Conservation (phyloP, 2,329 filamentous ascomycete genomes). For the Monosporascus sp. region DNA sequence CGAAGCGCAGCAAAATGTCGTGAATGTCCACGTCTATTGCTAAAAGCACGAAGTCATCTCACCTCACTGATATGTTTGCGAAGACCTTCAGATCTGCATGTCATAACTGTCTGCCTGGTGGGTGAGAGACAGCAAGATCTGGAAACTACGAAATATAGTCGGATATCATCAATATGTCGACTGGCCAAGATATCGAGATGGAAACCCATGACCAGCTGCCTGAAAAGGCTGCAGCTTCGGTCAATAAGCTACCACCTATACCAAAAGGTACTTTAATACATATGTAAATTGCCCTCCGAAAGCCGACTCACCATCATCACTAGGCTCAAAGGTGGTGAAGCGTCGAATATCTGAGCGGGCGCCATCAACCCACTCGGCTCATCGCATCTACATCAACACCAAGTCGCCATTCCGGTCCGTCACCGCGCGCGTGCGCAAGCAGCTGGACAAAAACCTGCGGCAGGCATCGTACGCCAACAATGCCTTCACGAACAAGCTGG, state of each 20-base stretch:
- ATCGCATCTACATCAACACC: slow-evolving; percentile 58
- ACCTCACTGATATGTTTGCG: slow-evolving; percentile 5
- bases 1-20: too few relatives aligned
- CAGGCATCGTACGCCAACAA: slow-evolving; percentile 23
- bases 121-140: slow-evolving; percentile 5
- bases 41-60: background rate
- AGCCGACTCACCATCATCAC: slow-evolving; percentile 7
- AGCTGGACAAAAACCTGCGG: slow-evolving; percentile 49
- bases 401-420: slow-evolving; percentile 63
- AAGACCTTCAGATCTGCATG: background rate
- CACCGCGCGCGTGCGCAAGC: slow-evolving; percentile 58
- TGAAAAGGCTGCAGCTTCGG: slow-evolving; percentile 3
- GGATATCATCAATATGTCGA: background rate
- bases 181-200: background rate
- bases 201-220: slow-evolving; percentile 13
- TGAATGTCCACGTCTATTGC: background rate
- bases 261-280: slow-evolving; percentile 19
- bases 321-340: slow-evolving; percentile 45
- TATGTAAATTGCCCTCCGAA: background rate
- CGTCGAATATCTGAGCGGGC: slow-evolving; percentile 39
- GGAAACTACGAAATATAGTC: background rate
- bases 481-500: slow-evolving; percentile 29
- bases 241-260: slow-evolving; percentile 23
- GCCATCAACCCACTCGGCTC: slow-evolving; percentile 29
- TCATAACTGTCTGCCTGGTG: slow-evolving; percentile 10